Evolutionary conservation across 225 moss, liverwort and hornwort genomes (phyloP).

Genomic region (Lunularia cruciata): DNA sequence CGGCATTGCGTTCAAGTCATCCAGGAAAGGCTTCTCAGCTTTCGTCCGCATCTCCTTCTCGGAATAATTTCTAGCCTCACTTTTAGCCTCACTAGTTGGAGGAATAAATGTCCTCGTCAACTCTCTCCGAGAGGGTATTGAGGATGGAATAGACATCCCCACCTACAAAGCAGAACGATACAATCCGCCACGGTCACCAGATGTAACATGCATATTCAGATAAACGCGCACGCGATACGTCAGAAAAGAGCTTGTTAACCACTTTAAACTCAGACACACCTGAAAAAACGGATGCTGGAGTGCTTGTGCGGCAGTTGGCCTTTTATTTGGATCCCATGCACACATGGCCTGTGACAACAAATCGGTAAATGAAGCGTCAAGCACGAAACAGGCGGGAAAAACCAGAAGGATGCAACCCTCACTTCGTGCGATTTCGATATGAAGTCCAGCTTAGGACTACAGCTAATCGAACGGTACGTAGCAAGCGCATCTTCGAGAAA

Average conservation of each 20-base stretch:
- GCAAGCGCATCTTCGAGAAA: too few relatives aligned
- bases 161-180: conserved; percentile 35
- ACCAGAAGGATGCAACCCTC: too few relatives aligned
- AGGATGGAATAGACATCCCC: conserved; percentile 48
- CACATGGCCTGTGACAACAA: conserved; percentile 66
- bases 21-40: conserved; percentile 25
- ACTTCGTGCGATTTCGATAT: too few relatives aligned
- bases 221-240: background rate
- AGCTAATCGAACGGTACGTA: too few relatives aligned
- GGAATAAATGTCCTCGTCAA: conserved; percentile 55
- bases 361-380: too few relatives aligned
- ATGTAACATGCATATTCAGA: background rate
- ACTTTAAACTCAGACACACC: conserved; percentile 28
- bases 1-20: conserved; percentile 25
- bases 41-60: conserved; percentile 17
- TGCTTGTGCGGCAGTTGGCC: conserved; percentile 69
- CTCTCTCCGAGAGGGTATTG: conserved; percentile 47
- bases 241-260: too few relatives aligned
- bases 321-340: conserved; percentile 76
- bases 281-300: conserved; percentile 82
- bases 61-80: conserved; percentile 2
- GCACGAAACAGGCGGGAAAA: background rate
- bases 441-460: too few relatives aligned
- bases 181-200: background rate
- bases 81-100: conserved; percentile 6